Base-by-base conservation (phyloP, 2,329 filamentous ascomycete species). In the Daldinia sp. region DNA sequence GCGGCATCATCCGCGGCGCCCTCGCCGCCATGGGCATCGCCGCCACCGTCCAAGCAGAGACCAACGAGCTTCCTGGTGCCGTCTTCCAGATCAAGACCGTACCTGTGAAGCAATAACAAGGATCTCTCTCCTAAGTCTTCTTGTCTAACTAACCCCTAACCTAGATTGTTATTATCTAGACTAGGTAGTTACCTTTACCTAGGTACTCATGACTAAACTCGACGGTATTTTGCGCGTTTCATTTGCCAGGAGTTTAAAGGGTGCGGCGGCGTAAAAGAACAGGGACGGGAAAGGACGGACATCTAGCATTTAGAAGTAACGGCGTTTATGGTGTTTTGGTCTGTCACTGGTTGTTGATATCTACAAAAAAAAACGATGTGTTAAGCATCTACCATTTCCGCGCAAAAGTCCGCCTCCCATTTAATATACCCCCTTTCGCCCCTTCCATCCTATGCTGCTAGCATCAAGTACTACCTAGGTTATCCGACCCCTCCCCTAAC, bases 1-100 rank as follows among this genome's bases (percentile, higher is more conserved):
- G 94, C 74, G 96, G 96, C 53, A 87, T 99, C 55, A 93, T 99
- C 68, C 88, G 95, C 65, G 96, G 96, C 33, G 94, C 93, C n/a
- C 83, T 99, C 56, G 91, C 94, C n/a, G 94, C 92, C 57, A 85
- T 99, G 83, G 96, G 95, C 5, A 94, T 98, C 74, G 91, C 90
- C 74, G 94, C 94, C 9, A 97, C 91, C 1, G 95, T 99, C 1
- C 93, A 97, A 74, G 96, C 94, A 4, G 96, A 98, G 82, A 92
- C 92, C 61, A 91, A 86, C 63, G 95, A 97, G 78, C 84, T 99
- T 61, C 96, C 96, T 0, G 88, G 88, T 5, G 96, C 95, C 39
- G 93, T 94, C 0, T 99, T 99, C 79, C 96, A 99, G 82, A 98
- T 99, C 79, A 97, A 97, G 83, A 96, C 93, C 42, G 83, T 91